Evolutionary conservation across 2,329 filamentous ascomycete genomes (phyloP), one percentile per base, ranked within the genome.

Genomic region (Pleomassaria siparia): DNA sequence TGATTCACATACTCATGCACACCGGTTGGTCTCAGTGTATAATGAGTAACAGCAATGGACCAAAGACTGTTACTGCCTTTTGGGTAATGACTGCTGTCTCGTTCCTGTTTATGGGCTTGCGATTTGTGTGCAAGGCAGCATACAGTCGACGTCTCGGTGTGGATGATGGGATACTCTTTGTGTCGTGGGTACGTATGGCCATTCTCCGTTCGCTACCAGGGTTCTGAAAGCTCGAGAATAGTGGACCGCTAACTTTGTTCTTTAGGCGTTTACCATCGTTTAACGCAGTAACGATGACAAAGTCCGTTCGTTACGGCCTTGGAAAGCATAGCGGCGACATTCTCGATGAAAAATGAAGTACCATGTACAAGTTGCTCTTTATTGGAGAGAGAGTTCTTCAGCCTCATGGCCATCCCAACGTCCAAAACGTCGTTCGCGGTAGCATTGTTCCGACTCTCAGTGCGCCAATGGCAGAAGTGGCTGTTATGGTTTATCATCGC

Each of bases 61-160:
- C 42, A 8, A 36, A 32, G 21, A 35, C 44, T 63, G 80, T 80
- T 20, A 28, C 25, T 64, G n/a, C 48, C 24, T 37, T 54, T 21
- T 56, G 53, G 53, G 29, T 25, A 2, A 29, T 54, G 41, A 50
- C 43, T 4, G 28, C 16, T 4, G 20, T 54, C 4, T 40, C 48
- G 7, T 33, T 55, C 13, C 11, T 42, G n/a, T 51, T 56, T 26
- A 51, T 56, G 35, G 15, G n/a, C 3, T 28, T 56, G 37, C 39
- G 51, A 6, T 46, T 54, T 20, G 48, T 39, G 40, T 54, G 53
- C 40, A 56, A 56, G 26, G 16, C 13, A 6, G 3, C 21, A 21
- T 46, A 46, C 20, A 42, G 40, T 9, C 21, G 39, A 24, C 21
- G 22, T 4, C 44, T 50, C 2, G 43, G 47, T 2, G 32, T 36